A percentile compares a stretch with the other conserved stretches of the same genome.
phyloP scores from a whole-genome alignment of 73 alveolate species.

The Tetrahymena thermophila region DNA sequence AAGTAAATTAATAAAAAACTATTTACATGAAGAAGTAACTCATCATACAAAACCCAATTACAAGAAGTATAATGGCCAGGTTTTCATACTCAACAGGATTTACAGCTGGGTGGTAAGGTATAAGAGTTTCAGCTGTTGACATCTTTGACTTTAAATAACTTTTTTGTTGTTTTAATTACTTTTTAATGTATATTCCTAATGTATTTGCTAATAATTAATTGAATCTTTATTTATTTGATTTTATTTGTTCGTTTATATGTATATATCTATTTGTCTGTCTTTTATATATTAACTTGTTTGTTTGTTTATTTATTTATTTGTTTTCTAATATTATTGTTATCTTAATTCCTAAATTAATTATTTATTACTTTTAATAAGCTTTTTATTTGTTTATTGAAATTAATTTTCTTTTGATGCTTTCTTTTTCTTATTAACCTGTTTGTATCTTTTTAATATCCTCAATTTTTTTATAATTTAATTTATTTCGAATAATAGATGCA shows the following conservation, averaged over 20 bases:
- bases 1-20: background rate
- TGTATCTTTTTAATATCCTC: background rate
- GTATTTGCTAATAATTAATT: background rate
- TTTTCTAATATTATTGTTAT: background rate
- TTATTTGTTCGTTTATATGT: background rate
- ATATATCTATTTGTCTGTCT: background rate
- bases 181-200: background rate
- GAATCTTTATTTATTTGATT: background rate
- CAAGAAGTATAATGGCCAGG: conserved; percentile 29
- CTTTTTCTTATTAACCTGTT: background rate
- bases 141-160: background rate
- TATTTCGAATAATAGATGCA: background rate
- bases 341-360: background rate
- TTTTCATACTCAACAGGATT: conserved; percentile 29
- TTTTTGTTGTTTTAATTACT: background rate
- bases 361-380: background rate
- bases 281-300: too few relatives aligned
- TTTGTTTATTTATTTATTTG: background rate
- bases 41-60: conserved; percentile 38
- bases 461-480: too few relatives aligned
- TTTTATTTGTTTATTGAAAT: too few relatives aligned
- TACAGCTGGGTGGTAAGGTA: conserved; percentile 21
- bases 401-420: background rate
- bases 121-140: background rate
- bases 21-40: conserved; percentile 36